phyloP scores from a whole-genome alignment of 192 early-diverging fungal species.

The Jimgerdemannia flammicorona region DNA sequence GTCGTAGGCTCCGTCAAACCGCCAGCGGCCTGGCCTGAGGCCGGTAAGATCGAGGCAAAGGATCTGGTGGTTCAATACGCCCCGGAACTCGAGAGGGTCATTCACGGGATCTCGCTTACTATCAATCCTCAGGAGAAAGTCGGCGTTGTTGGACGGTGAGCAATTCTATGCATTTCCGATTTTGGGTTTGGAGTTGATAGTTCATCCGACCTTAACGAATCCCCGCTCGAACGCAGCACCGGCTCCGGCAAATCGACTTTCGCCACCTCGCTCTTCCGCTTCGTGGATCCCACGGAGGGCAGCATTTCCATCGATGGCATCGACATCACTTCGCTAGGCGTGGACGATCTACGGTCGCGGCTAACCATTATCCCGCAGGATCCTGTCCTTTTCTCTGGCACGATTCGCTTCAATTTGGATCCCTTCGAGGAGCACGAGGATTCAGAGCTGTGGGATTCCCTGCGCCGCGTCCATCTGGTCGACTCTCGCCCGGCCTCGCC shows the following conservation, averaged over 20 bases:
- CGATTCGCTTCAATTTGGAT: constrained; percentile 53
- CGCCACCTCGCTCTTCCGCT: constrained; percentile 52
- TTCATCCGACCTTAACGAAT: background rate
- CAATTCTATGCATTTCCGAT: background rate
- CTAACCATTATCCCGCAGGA: constrained; percentile 83
- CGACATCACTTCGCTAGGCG: constrained; percentile 50
- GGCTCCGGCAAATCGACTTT: constrained; percentile 65
- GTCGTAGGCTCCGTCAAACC: constrained; percentile 34
- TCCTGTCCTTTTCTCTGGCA: constrained; percentile 64
- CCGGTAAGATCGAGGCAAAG: constrained; percentile 58
- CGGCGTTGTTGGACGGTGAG: constrained; percentile 71
- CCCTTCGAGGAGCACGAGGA: constrained; percentile 45
- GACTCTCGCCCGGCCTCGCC: constrained; percentile 7
- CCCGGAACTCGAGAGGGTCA: constrained; percentile 60
- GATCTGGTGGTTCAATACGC: constrained; percentile 69
- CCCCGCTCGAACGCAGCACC: constrained; percentile 44
- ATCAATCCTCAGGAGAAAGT: constrained; percentile 62
- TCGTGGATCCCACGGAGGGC: constrained; percentile 50
- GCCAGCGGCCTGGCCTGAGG: constrained; percentile 54
- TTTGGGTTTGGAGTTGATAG: background rate
- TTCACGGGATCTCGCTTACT: constrained; percentile 60
- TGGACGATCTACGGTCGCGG: constrained; percentile 52
- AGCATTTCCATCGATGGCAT: constrained; percentile 57
- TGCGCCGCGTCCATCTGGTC: constrained; percentile 68
- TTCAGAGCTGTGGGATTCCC: constrained; percentile 62